phyloP scores from a whole-genome alignment of 306 rosid genomes.

The Rosa lucieae region DNA sequence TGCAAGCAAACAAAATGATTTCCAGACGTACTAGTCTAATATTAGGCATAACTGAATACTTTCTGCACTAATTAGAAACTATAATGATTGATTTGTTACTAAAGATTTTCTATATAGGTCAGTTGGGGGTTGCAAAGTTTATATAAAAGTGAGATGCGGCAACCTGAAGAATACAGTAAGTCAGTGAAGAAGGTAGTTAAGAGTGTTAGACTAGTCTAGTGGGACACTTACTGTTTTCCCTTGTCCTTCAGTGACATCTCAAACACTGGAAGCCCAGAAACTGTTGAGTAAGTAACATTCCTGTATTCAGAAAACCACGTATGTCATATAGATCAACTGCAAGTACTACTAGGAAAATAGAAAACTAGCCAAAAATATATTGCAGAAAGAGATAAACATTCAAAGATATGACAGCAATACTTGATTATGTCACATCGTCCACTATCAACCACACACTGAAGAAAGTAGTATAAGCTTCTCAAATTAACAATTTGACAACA shows the following conservation, averaged over 20 bases:
- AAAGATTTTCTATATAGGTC: no score
- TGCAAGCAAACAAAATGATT: neutral
- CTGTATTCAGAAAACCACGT: slow-evolving; percentile 24
- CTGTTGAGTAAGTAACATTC: slow-evolving; percentile 35
- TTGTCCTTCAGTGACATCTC: slow-evolving; percentile 16
- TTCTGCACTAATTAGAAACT: no score
- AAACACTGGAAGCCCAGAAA: slow-evolving; percentile 40
- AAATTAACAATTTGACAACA: neutral
- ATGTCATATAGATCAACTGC: neutral
- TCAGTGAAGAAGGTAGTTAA: no score
- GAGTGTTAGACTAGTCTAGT: neutral
- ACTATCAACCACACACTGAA: no score
- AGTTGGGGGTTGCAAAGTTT: no score
- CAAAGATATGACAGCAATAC: neutral
- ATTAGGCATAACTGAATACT: neutral
- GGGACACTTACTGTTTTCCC: slow-evolving; percentile 41
- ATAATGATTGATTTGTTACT: no score
- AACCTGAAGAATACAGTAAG: no score
- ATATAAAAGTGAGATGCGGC: no score
- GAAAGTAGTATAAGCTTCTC: no score
- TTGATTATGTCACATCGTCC: neutral
- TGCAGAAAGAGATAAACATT: neutral
- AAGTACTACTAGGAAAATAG: neutral
- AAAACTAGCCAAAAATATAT: no score
- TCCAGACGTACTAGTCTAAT: neutral